A percentile compares a stretch with the other conserved stretches of the same genome.
Evolutionary conservation across 2,329 filamentous ascomycete genomes (phyloP).

Genomic region (Cyphellophora attinorum): DNA sequence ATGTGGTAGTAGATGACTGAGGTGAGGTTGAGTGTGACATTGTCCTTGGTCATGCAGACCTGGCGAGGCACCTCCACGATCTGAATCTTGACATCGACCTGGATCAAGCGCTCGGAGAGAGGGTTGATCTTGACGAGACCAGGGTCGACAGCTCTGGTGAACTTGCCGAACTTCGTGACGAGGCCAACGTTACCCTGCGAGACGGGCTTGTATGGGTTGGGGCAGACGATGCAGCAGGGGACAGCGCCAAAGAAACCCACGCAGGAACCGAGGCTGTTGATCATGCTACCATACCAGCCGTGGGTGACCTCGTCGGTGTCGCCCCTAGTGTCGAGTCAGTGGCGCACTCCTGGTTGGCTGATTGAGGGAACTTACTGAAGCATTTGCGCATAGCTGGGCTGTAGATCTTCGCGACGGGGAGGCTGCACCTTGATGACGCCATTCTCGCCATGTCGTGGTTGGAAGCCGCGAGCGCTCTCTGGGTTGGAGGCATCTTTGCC

Average conservation of each 20-base stretch:
- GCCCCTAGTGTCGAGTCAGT: too few species aligned
- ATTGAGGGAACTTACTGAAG: too few species aligned
- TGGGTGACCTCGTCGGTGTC: slow-evolving; percentile 60
- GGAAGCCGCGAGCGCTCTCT: slow-evolving; percentile 31
- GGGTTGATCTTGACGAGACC: slow-evolving; percentile 97
- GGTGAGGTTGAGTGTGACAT: slow-evolving; percentile 85
- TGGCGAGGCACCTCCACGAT: slow-evolving; percentile 93
- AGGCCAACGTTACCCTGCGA: slow-evolving; percentile 89
- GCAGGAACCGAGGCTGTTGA: slow-evolving; percentile 63
- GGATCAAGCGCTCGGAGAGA: slow-evolving; percentile 76
- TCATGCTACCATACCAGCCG: slow-evolving; percentile 71
- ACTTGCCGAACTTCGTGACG: slow-evolving; percentile 87
- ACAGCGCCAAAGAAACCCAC: slow-evolving; percentile 76
- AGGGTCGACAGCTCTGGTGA: slow-evolving; percentile 91
- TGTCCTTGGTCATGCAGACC: slow-evolving; percentile 99
- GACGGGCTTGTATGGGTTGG: slow-evolving; percentile 92
- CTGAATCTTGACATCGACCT: slow-evolving; percentile 98
- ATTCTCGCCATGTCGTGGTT: slow-evolving; percentile 28
- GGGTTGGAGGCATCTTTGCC: background rate
- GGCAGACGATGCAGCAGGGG: slow-evolving; percentile 83
- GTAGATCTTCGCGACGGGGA: slow-evolving; percentile 72
- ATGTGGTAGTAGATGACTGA: slow-evolving; percentile 99
- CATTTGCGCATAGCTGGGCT: slow-evolving; percentile 66
- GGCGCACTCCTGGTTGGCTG: too few species aligned
- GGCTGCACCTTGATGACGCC: slow-evolving; percentile 64